Evolutionary conservation across 331 rosid species (phyloP).

Genomic region (Prunus yedoensis): DNA sequence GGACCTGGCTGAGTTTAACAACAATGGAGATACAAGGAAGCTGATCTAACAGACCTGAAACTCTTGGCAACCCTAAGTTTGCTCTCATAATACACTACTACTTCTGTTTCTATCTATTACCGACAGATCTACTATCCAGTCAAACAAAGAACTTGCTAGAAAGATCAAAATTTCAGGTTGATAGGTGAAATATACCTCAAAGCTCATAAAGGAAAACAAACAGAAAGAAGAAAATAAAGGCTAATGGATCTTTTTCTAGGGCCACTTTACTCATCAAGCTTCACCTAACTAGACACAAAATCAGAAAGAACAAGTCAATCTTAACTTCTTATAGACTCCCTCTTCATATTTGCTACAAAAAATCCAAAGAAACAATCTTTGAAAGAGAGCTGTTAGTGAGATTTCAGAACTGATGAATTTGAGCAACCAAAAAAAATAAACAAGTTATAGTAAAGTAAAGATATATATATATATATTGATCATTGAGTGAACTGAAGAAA

Average conservation of each 20-base stretch:
- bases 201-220: slow-evolving; percentile 20
- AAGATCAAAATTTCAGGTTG: background rate
- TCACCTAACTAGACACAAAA: slow-evolving; percentile 10
- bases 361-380: background rate
- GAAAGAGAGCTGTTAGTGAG: too few species aligned
- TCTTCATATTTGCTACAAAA: background rate
- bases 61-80: slow-evolving; percentile 28
- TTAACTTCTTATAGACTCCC: background rate
- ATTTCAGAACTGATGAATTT: too few species aligned
- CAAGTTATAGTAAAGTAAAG: background rate
- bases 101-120: slow-evolving; percentile 31
- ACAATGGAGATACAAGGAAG: slow-evolving; percentile 36
- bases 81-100: slow-evolving; percentile 14
- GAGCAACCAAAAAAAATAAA: background rate
- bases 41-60: slow-evolving; percentile 46
- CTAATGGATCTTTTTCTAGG: background rate
- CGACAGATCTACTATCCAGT: slow-evolving; percentile 40
- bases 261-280: slow-evolving; percentile 1
- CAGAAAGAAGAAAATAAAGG: background rate
- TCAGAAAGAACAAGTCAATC: background rate
- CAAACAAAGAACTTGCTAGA: slow-evolving; percentile 15
- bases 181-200: slow-evolving; percentile 3
- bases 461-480: too few species aligned
- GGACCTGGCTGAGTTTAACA: slow-evolving; percentile 10
- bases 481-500: background rate